phyloP scores from a whole-genome alignment of 768 basidiomycete species.

The Rhodotorula paludigena region DNA sequence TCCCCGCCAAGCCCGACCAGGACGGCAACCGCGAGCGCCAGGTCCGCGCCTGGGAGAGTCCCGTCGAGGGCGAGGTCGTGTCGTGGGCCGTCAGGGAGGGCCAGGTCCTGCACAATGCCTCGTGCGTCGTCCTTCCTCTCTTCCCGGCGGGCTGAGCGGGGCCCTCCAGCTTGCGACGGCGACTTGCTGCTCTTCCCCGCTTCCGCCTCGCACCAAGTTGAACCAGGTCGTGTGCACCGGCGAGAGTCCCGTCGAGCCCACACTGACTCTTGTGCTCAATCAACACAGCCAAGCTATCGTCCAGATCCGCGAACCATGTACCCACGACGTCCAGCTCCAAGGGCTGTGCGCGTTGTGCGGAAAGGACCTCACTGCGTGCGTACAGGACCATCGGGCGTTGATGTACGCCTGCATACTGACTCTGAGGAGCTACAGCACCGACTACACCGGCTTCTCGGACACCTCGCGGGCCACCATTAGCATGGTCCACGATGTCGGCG shows the following conservation, averaged over 20 bases:
- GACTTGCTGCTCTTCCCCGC: background rate
- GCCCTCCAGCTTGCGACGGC: no score
- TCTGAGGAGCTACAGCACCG: conserved; percentile 52
- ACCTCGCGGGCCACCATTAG: conserved; percentile 79
- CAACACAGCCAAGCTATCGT: conserved; percentile 47
- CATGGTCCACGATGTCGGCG: conserved; percentile 79
- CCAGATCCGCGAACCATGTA: conserved; percentile 81
- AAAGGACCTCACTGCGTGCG: conserved; percentile 87
- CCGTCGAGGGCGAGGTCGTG: conserved; percentile 71
- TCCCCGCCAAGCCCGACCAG: conserved; percentile 18
- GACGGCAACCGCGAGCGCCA: conserved; percentile 55
- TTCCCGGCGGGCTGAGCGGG: background rate
- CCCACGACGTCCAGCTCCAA: conserved; percentile 85
- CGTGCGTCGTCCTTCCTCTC: background rate
- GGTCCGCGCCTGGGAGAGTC: conserved; percentile 85
- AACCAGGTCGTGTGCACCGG: no score
- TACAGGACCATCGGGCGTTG: no score
- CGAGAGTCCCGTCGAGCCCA: no score
- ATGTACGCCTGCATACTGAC: no score
- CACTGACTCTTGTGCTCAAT: background rate
- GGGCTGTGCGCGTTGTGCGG: conserved; percentile 92
- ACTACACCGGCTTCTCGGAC: conserved; percentile 84
- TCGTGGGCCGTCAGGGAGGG: conserved; percentile 60
- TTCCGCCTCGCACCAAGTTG: background rate
- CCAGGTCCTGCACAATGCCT: conserved; percentile 6